Evolutionary conservation across 192 early-diverging fungal genomes (phyloP), one percentile per base, ranked within the genome.

Genomic region (Pilobolus umbonatus): DNA sequence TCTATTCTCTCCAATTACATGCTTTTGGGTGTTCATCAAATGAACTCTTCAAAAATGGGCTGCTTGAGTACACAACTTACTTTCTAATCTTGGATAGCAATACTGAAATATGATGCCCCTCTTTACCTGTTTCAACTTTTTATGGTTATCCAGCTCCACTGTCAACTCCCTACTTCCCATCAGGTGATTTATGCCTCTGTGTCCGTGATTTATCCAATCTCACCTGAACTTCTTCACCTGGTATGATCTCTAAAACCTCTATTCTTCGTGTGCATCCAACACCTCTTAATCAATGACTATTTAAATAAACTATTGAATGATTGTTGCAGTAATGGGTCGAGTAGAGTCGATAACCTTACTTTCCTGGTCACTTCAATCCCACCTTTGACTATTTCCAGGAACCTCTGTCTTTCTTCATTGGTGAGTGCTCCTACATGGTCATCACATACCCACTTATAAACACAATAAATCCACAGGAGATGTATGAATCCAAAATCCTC

Each of bases 401-500:
- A 98, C 10, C 81, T 68, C 31, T 83, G 80, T 48, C 96, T 75
- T n/a, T 78, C 80, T 10, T 88, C 82, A 47, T 89, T 83, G 48
- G 79, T 83, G 58, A 98, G 65, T 56, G 79, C 68, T 7, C 91
- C 79, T 4, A 94, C 96, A 11, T 83, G 73, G 52, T 92, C 88
- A 67, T 98, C 96, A 49, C 85, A 89, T 19, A 98, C 87, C 96
- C 96, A 98, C 77, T 94, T 95, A 82, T 98, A 94, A 35, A 97
- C 90, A 63, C 96, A 88, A 57, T 94, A 98, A 4, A 95, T 91
- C 96, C 96, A 98, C 40, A 98, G 70, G 8, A 95, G 57, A 43
- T 96, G 83, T 58, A 87, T 78, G 67, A 97, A 98, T 4, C 94
- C 96, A 80, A 98, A 98, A 75, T 98, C 94, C 26, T 94, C 94